These are phyloP conservation scores for Cryptosporidium sp. DNA, from an alignment of 169 alveolate species.

Conservation along the genomic window DNA sequence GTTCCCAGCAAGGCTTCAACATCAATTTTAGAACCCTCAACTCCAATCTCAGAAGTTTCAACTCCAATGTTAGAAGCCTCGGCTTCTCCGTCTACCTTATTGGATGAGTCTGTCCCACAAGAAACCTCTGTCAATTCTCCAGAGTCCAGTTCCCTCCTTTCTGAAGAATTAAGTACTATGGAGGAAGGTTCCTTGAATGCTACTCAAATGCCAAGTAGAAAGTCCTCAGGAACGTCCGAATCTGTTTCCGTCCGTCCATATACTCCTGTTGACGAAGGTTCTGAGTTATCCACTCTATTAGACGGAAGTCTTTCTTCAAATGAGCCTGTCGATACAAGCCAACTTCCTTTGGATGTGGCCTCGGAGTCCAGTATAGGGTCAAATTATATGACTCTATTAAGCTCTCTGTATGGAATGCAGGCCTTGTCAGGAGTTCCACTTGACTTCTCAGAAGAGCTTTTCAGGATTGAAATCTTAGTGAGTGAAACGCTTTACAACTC, in stretches of 20 bases:
- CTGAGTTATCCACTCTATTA: slow-evolving; percentile 25
- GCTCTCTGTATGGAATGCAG: slow-evolving; percentile 43
- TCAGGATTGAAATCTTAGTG: slow-evolving; percentile 34
- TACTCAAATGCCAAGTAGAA: slow-evolving; percentile 51
- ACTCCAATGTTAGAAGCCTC: neutral
- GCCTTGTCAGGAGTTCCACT: slow-evolving; percentile 66
- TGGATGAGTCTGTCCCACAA: neutral
- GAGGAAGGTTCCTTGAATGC: neutral
- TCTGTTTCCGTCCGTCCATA: slow-evolving; percentile 15
- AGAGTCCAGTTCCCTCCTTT: slow-evolving; percentile 25
- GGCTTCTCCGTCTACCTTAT: neutral
- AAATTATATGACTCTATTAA: slow-evolving; percentile 23
- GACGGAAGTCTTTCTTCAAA: slow-evolving; percentile 51
- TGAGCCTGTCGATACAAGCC: neutral
- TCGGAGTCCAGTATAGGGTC: slow-evolving; percentile 18
- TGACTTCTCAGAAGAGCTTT: slow-evolving; percentile 36
- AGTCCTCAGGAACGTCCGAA: slow-evolving; percentile 10
- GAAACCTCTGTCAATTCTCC: slow-evolving; percentile 16
- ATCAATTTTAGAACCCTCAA: neutral
- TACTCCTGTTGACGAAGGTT: slow-evolving; percentile 51
- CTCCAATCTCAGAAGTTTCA: neutral
- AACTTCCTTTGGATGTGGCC: neutral
- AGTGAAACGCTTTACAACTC: slow-evolving; percentile 43
- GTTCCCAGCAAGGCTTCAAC: neutral
- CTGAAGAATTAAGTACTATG: neutral